Percentiles rank a stretch among this genome's conserved stretches.
Evolutionary conservation across 345 rosid species (phyloP).

Genomic region (Crucihimalaya himalaica): DNA sequence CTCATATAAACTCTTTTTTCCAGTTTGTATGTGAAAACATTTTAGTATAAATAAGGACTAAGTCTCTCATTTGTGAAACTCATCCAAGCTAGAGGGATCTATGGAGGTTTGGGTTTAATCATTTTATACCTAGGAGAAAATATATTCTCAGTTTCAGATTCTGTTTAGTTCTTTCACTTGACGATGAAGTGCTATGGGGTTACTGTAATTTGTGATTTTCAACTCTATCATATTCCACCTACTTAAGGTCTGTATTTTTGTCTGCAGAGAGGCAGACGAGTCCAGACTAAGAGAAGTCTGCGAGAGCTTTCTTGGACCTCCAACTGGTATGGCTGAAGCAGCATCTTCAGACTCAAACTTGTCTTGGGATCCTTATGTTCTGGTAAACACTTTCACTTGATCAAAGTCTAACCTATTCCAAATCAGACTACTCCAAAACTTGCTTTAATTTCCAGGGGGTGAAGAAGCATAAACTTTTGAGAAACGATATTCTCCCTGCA

Average conservation of each 20-base stretch:
- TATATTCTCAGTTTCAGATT: not conserved
- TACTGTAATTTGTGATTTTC: not conserved
- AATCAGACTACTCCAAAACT: not conserved
- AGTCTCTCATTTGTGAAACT: constrained; percentile 3
- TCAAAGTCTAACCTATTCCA: not conserved
- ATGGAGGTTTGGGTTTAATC: constrained; percentile 1
- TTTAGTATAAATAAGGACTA: not conserved
- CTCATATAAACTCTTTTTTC: not conserved
- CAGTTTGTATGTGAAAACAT: not conserved
- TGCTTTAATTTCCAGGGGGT: constrained; percentile 62
- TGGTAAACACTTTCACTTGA: constrained; percentile 53
- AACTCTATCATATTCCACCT: not conserved
- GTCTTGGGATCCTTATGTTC: constrained; percentile 90
- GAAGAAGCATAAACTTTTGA: constrained; percentile 83
- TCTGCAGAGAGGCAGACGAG: constrained; percentile 91
- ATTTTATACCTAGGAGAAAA: not conserved
- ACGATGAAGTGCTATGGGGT: not conserved
- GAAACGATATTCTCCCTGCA: constrained; percentile 93
- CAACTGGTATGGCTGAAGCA: constrained; percentile 78
- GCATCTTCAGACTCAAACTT: constrained; percentile 50
- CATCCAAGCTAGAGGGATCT: not conserved
- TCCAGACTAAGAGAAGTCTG: constrained; percentile 92
- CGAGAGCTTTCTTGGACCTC: constrained; percentile 97
- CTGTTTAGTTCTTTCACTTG: not conserved
- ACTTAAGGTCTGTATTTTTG: not conserved